Conservation (phyloP, 2,329 filamentous ascomycete genomes). For the Calonectria naviculata region DNA sequence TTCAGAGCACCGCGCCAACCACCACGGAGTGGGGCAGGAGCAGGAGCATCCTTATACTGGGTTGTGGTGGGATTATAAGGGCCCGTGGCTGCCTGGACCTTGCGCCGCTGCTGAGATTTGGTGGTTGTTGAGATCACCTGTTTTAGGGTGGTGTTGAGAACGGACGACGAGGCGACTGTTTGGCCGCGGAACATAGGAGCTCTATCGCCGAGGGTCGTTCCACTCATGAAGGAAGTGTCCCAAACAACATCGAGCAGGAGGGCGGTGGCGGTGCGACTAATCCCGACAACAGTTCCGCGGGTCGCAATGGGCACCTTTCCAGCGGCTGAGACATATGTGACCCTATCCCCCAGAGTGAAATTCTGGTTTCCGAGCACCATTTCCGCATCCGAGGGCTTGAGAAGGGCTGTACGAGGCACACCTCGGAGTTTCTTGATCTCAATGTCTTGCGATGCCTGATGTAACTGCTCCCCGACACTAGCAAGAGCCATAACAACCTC, state of each 20-base stretch:
- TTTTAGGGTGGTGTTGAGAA: constrained; percentile 86
- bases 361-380: constrained; percentile 87
- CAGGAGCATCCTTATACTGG: constrained; percentile 70
- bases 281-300: constrained; percentile 92
- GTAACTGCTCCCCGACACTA: constrained; percentile 74
- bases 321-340: constrained; percentile 92
- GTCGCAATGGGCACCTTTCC: constrained; percentile 95
- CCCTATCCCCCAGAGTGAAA: constrained; percentile 87
- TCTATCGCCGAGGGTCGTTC: constrained; percentile 88
- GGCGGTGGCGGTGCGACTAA: constrained; percentile 87
- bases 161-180: constrained; percentile 87
- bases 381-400: constrained; percentile 97
- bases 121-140: constrained; percentile 80
- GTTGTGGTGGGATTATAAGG: constrained; percentile 65
- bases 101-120: constrained; percentile 61
- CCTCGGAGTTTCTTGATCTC: constrained; percentile 78
- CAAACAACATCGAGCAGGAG: constrained; percentile 92
- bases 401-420: constrained; percentile 86
- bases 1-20: constrained; percentile 68
- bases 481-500: constrained; percentile 87
- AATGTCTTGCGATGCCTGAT: constrained; percentile 61
- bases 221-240: constrained; percentile 96
- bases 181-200: constrained; percentile 95
- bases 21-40: constrained; percentile 66
- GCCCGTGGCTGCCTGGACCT: constrained; percentile 59